phyloP scores from a whole-genome alignment of 1,284 basidiomycete genomes.

The Cutaneotrichosporon cavernicola region DNA sequence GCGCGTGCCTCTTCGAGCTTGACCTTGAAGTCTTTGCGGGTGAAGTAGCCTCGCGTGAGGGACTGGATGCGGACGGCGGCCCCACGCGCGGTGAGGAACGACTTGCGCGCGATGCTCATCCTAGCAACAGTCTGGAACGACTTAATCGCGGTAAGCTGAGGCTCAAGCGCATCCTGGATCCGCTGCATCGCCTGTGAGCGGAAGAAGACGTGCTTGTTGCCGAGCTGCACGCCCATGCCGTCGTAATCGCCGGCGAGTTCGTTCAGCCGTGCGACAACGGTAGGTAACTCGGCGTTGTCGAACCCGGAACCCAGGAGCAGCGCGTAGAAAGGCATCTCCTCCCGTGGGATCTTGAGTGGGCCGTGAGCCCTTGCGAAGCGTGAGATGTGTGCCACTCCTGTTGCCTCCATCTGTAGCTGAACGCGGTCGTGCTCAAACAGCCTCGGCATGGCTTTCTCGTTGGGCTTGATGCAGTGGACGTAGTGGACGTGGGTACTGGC shows the following conservation, averaged over 20 bases:
- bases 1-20: constrained; percentile 8
- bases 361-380: constrained; percentile 25
- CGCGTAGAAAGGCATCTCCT: constrained; percentile 22
- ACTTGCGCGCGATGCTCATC: constrained; percentile 1
- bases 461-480: constrained; percentile 29
- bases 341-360: constrained; percentile 22
- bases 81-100: not conserved
- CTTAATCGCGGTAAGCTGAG: constrained; percentile 17
- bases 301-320: constrained; percentile 16
- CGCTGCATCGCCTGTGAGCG: constrained; percentile 17
- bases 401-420: constrained; percentile 22
- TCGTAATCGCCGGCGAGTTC: constrained; percentile 19
- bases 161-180: constrained; percentile 19
- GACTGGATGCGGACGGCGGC: constrained; percentile 4
- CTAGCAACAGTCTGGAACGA: constrained; percentile 17
- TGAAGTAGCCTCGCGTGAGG: not conserved
- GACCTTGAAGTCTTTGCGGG: constrained; percentile 5
- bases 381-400: constrained; percentile 23
- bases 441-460: constrained; percentile 21
- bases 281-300: constrained; percentile 12
- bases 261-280: constrained; percentile 17
- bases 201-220: constrained; percentile 24
- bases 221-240: constrained; percentile 24
- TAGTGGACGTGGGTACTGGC: constrained; percentile 22
- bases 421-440: constrained; percentile 20